Evolutionary conservation across 73 alveolate species (phyloP), one percentile per base, ranked within the genome.

Genomic region (Paramecium primaurelia): DNA sequence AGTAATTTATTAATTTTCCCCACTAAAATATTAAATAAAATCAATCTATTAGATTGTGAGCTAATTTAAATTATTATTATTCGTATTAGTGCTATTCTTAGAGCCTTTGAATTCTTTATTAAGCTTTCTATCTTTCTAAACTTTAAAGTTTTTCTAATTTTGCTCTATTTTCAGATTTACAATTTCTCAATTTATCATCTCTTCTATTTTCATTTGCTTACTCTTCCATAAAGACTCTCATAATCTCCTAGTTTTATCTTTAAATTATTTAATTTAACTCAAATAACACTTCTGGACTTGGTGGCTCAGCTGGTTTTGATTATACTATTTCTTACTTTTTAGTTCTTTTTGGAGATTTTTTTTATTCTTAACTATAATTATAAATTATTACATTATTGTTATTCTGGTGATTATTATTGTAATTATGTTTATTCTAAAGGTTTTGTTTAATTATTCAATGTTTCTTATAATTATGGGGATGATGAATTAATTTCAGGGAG

Each of bases 171-270:
- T 73, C 87, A n/a, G 36, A 9, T 49, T 80, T 80, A 49, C 91
- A 45, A 25, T 25, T 20, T 80, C 32, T 80, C 44, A 45, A 47
- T 80, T 49, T 80, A 26, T 80, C 91, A 80, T 80, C 91, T 44
- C 91, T 80, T 26, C 58, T 80, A 47, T 80, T 80, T 80, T 80
- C 91, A 80, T 80, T 80, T 7, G 47, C 49, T 10, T 80, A 47
- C 3, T 80, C 91, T 14, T 80, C 91, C 91, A 80, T 80, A 9
- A 80, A 80, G 6, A 80, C 73, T 80, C 91, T 40, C 91, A 80
- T 80, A 0, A 80, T 80, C 58, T 80, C 91, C 51, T 49, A 22
- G 25, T 80, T 80, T 32, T 80, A 26, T 47, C 58, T 80, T 36
- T 20, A 25, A 8, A 80, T 26, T 26, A 80, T 44, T 45, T 80